Conservation (phyloP, 169 alveolate species). For the Plasmodium knowlesi region DNA sequence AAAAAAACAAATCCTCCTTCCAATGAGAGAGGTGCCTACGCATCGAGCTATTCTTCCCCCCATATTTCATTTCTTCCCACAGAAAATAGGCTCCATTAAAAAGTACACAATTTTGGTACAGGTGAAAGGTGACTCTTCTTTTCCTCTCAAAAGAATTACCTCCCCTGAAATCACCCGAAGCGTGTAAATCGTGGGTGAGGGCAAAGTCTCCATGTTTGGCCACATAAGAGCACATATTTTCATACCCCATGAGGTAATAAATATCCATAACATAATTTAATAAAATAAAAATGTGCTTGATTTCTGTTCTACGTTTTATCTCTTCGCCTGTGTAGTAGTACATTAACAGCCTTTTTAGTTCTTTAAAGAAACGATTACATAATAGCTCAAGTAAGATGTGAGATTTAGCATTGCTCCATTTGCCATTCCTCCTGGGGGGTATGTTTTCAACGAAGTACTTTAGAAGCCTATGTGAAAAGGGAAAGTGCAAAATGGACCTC, state of each 20-base stretch:
- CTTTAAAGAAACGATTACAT: conserved; percentile 22
- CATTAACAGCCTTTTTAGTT: not conserved
- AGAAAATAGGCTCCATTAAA: conserved; percentile 30
- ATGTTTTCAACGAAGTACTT: conserved; percentile 47
- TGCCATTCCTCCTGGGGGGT: not conserved
- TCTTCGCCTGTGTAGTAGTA: conserved; percentile 17
- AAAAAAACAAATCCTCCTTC: conserved; percentile 23
- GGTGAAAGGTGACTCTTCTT: conserved; percentile 46
- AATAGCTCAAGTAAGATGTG: not conserved
- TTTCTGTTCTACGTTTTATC: not conserved
- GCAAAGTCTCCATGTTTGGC: conserved; percentile 7
- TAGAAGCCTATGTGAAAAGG: conserved; percentile 43
- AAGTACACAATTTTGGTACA: conserved; percentile 15
- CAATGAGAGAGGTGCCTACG: conserved; percentile 24
- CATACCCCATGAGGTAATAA: conserved; percentile 43
- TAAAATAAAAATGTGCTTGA: conserved; percentile 9
- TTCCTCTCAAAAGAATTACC: not conserved
- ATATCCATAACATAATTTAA: conserved; percentile 54
- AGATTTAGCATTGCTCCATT: not conserved
- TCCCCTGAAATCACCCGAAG: not conserved
- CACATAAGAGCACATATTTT: not conserved
- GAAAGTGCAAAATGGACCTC: conserved; percentile 37
- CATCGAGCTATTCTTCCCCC: conserved; percentile 12
- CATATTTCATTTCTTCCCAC: conserved; percentile 52
- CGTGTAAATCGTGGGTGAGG: not conserved